Conservation (phyloP, 2,329 filamentous ascomycete species). For the Pyrenophora seminiperda region DNA sequence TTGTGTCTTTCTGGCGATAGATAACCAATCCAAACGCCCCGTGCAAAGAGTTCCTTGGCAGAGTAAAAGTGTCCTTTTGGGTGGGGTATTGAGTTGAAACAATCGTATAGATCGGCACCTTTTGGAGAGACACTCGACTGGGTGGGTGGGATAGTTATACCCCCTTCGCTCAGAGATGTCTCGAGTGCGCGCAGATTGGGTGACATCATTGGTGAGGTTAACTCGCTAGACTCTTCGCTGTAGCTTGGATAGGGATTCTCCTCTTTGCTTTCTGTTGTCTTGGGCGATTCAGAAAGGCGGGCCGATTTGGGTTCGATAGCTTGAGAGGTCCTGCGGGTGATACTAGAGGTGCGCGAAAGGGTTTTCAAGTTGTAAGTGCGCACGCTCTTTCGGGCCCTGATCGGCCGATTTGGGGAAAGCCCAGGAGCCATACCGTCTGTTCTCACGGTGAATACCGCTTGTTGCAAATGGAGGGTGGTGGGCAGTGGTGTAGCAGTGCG, state of each 20-base stretch:
- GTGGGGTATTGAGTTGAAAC: constrained; percentile 18
- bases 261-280: neutral
- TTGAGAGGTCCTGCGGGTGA: neutral
- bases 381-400: constrained; percentile 2
- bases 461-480: neutral
- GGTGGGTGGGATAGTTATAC: neutral
- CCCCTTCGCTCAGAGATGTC: neutral
- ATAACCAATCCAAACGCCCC: constrained; percentile 33
- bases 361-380: constrained; percentile 5
- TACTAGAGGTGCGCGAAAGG: neutral
- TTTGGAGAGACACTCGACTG: neutral
- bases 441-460: neutral
- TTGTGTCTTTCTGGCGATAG: constrained; percentile 16
- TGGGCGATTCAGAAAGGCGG: neutral
- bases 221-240: neutral
- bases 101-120: constrained; percentile 1
- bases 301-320: neutral
- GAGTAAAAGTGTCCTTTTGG: constrained; percentile 20
- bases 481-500: neutral
- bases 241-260: neutral
- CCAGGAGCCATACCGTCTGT: neutral
- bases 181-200: neutral
- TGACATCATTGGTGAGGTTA: constrained; percentile 6
- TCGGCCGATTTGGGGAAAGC: neutral
- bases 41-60: constrained; percentile 16